Base-by-base conservation (phyloP, 345 rosid species). In the Geranium brycei region DNA sequence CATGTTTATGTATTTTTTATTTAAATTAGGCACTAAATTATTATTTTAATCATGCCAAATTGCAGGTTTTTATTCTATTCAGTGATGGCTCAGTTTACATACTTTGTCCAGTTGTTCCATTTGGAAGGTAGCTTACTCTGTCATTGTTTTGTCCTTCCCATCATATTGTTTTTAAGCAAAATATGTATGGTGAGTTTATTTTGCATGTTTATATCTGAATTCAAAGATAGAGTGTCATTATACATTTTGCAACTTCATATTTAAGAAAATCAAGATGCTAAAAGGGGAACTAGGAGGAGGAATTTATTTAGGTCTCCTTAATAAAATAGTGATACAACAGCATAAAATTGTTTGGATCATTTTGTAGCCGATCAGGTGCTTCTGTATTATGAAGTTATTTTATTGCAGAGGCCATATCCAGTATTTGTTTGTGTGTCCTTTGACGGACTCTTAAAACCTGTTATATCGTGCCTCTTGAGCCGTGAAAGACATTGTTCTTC, bases 81-180 rank as follows among this genome's bases (percentile, higher is more conserved):
- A 73, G 83, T 62, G 96, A 95, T 71, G 96, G 97, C 51, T 87
- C 95, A 59, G 61, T 88, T 60, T 91, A 85, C 77, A 77, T 95
- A 70, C 79, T 91, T 59, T 88, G 99, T 80, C 99, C 99, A 15
- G 68, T 87, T 73, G 86, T 83, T 75, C 96, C 99, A 53, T 95
- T 91, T 77, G 88, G 96, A 80, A 91, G 99, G 96, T 95, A 78
- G 19, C 60, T 17, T 8, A 51, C 41, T 28, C 58, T 40, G 31
- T 60, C 28, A 19, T 38, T 59, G 19, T 66, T 59, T 57, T 31
- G 0, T 23, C n/a, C 47, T 5, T 38, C 47, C 47, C 11, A 23
- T 62, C 14, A 40, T 13, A 62, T 70, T 35, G 13, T 55, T n/a
- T 3, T 63, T 31, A 38, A 38, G 47, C 6, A 38, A 38, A 5